Conservation (phyloP, 1,139 yeast species). For the Yamadazyma diospyri region DNA sequence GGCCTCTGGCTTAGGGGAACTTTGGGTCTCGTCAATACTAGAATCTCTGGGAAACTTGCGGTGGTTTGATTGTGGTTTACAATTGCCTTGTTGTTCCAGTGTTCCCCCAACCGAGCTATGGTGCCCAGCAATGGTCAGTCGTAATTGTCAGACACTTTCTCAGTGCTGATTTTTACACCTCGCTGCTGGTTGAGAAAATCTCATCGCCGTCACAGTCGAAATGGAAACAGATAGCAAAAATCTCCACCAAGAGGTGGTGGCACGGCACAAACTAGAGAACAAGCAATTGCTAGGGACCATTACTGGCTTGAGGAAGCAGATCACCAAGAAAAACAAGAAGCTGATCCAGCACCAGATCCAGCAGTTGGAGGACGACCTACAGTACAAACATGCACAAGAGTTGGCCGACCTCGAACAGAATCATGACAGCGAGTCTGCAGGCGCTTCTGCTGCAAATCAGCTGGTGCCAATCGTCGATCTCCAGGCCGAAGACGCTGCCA, state of each 20-base stretch:
- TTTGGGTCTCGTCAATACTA: conserved; percentile 1
- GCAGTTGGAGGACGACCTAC: conserved; percentile 55
- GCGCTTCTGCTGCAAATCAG: not conserved
- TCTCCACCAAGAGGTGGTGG: conserved; percentile 52
- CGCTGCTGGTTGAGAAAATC: not conserved
- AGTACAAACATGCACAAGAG: conserved; percentile 52
- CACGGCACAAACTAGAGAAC: conserved; percentile 66
- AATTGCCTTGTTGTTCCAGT: no score
- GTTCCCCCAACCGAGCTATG: no score
- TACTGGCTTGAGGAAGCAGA: conserved; percentile 79
- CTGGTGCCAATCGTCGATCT: no score
- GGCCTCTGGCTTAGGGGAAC: not conserved
- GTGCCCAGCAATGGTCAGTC: no score
- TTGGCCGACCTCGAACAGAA: conserved; percentile 17
- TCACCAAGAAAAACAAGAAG: conserved; percentile 74
- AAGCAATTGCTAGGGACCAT: conserved; percentile 62
- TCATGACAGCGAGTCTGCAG: not conserved
- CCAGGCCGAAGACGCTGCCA: not conserved
- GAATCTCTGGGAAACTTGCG: conserved; percentile 1
- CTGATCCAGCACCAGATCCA: conserved; percentile 52
- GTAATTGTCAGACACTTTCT: no score
- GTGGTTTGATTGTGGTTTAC: no score
- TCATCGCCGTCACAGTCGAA: no score
- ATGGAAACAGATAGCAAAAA: no score
- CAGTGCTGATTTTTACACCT: no score